phyloP scores from a whole-genome alignment of 305 asterid genomes.

The Solanum hybrid region DNA sequence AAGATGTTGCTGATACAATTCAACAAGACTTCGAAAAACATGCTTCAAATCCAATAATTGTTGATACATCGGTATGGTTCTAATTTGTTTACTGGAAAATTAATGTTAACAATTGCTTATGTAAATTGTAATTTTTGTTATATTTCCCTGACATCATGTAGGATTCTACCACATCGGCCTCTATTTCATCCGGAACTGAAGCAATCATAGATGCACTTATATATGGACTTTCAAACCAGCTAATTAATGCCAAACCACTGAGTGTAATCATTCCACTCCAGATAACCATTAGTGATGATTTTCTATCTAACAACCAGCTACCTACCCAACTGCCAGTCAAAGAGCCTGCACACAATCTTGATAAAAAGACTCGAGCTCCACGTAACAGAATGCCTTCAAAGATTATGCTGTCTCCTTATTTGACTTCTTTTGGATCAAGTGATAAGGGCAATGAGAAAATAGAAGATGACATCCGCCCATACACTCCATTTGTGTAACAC shows the following conservation, averaged over 20 bases:
- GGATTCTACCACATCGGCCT: neutral
- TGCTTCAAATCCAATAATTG: neutral
- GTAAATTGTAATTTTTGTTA: too few species aligned
- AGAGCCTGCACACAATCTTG: neutral
- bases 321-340: neutral
- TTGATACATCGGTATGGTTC: neutral
- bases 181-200: neutral
- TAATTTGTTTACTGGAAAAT: neutral
- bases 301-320: neutral
- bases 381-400: neutral
- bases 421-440: neutral
- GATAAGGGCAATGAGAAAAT: neutral
- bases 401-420: neutral
- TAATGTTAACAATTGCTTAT: neutral
- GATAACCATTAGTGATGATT: too few species aligned
- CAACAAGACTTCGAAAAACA: neutral
- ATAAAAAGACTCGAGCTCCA: neutral
- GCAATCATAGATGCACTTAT: neutral
- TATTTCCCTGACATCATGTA: neutral
- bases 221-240: neutral
- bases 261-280: neutral
- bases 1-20: too few species aligned
- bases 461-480: neutral
- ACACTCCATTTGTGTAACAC: neutral
- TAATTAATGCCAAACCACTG: neutral